These are phyloP conservation scores for Leucosporidium scottii DNA, from an alignment of 768 basidiomycete genomes.

Conservation along the genomic window DNA sequence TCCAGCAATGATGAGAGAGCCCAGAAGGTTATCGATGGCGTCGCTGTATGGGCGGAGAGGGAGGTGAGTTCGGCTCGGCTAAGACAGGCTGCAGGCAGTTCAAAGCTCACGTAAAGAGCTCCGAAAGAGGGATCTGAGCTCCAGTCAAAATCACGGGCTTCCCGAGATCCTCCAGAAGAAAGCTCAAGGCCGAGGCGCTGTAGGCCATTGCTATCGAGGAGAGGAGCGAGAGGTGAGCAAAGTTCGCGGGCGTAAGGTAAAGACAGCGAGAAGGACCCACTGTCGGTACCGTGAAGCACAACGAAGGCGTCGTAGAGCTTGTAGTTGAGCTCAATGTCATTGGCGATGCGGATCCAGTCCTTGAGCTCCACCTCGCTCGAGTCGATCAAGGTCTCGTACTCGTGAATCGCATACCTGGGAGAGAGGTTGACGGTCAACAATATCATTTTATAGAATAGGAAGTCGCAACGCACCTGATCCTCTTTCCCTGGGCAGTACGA, in stretches of 20 bases:
- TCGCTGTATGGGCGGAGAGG: conserved; percentile 56
- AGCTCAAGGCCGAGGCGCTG: conserved; percentile 79
- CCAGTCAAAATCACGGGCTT: conserved; percentile 81
- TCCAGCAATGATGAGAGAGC: conserved; percentile 79
- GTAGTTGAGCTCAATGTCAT: conserved; percentile 90
- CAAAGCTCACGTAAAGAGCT: conserved; percentile 45
- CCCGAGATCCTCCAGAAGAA: conserved; percentile 83
- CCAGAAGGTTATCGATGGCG: conserved; percentile 85
- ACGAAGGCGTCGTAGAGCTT: conserved; percentile 79
- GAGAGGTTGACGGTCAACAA: conserved; percentile 17
- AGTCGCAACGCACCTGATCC: conserved; percentile 67
- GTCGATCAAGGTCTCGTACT: conserved; percentile 84
- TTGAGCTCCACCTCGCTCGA: conserved; percentile 73
- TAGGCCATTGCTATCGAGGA: conserved; percentile 44
- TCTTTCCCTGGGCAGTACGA: conserved; percentile 63
- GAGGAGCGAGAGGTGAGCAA: neutral
- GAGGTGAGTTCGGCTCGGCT: too few species aligned
- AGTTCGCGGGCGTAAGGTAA: neutral
- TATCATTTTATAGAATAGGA: conserved; percentile 61
- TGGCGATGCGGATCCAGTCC: conserved; percentile 62
- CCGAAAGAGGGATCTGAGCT: conserved; percentile 85
- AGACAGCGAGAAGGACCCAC: conserved; percentile 48
- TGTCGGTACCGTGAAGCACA: conserved; percentile 75
- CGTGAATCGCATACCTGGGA: conserved; percentile 26
- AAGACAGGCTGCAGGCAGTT: too few species aligned